phyloP scores from a whole-genome alignment of 495 filamentous ascomycete genomes.

The Trichocladium uniseriatum region DNA sequence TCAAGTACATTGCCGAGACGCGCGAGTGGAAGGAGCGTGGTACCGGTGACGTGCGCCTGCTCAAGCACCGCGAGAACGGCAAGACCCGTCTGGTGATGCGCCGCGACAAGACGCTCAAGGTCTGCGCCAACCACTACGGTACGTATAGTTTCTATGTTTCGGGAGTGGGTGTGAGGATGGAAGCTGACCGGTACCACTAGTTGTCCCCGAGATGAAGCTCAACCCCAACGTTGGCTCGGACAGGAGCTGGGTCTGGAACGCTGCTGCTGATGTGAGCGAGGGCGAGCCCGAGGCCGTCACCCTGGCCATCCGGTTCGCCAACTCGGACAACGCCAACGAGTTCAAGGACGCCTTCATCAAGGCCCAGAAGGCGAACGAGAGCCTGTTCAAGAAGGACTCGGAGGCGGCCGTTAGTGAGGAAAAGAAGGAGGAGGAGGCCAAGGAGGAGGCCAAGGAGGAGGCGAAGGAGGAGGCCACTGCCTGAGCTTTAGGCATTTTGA shows the following conservation, averaged over 20 bases:
- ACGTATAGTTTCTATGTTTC: conserved; percentile 33
- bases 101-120: conserved; percentile 98
- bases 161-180: no score
- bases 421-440: conserved; percentile 23
- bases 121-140: conserved; percentile 99
- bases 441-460: conserved; percentile 19
- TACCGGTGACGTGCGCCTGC: conserved; percentile 86
- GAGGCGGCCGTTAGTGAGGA: conserved; percentile 19
- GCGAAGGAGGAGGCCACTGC: conserved; percentile 15
- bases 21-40: conserved; percentile 99
- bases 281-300: conserved; percentile 95
- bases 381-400: conserved; percentile 50
- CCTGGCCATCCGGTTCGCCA: conserved; percentile 94
- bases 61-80: conserved; percentile 97
- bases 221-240: conserved; percentile 95
- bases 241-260: conserved; percentile 99
- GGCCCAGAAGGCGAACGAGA: conserved; percentile 94
- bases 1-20: conserved; percentile 85
- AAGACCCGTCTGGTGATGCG: conserved; percentile 99
- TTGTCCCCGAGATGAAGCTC: conserved; percentile 98
- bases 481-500: background rate
- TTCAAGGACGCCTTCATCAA: conserved; percentile 99
- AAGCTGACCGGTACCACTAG: conserved; percentile 35
- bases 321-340: conserved; percentile 92
- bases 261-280: conserved; percentile 93